These are phyloP conservation scores for Trypanosoma avium DNA, from an alignment of 208 protist genomes.

Conservation along the genomic window DNA sequence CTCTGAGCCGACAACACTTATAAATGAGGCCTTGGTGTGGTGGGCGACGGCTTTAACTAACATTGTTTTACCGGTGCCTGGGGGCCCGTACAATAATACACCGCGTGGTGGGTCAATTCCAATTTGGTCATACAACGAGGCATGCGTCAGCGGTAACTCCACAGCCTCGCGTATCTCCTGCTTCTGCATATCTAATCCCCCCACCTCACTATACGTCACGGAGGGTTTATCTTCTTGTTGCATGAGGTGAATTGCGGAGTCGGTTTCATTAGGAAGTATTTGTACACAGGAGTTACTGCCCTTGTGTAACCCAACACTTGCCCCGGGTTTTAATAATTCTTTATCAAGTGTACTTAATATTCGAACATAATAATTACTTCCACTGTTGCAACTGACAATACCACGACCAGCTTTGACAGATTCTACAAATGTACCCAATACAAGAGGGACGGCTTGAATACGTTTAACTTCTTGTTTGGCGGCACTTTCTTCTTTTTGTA, in stretches of 20 bases:
- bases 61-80: conserved; percentile 99
- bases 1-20: conserved; percentile 99
- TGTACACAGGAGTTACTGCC: conserved; percentile 99
- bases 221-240: conserved; percentile 91
- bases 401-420: conserved; percentile 97
- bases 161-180: conserved; percentile 99
- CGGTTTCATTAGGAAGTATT: conserved; percentile 97
- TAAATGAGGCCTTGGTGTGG: conserved; percentile 98
- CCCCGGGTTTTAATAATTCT: conserved; percentile 98
- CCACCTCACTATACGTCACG: conserved; percentile 97
- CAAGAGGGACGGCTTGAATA: conserved; percentile 99
- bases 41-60: conserved; percentile 99
- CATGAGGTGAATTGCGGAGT: conserved; percentile 97
- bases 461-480: conserved; percentile 96
- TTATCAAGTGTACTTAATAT: conserved; percentile 97
- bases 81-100: conserved; percentile 98
- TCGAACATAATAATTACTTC: conserved; percentile 98
- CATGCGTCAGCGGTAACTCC: conserved; percentile 99
- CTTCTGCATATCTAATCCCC: conserved; percentile 99
- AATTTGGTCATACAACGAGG: conserved; percentile 99
- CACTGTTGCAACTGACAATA: conserved; percentile 96
- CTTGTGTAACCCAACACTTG: conserved; percentile 98
- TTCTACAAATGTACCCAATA: conserved; percentile 99
- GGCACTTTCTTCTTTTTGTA: conserved; percentile 84
- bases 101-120: conserved; percentile 99